Evolutionary conservation across 768 basidiomycete species (phyloP).

Genomic region (Mycena latifolia): DNA sequence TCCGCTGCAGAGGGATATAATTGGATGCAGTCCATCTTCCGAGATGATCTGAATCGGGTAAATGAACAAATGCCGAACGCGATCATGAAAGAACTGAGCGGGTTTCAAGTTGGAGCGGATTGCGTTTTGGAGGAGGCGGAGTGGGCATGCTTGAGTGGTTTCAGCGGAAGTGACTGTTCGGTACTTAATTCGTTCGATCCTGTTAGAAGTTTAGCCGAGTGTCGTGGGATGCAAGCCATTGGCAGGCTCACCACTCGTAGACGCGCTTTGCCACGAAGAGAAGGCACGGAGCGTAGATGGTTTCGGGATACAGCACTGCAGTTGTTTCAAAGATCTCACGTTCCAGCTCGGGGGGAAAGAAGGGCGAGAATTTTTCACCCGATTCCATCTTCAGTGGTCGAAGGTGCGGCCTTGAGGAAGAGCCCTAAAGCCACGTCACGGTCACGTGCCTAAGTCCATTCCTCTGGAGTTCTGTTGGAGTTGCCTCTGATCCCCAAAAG

Average conservation of each 20-base stretch:
- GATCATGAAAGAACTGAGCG: slow-evolving; percentile 1
- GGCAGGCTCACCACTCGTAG: slow-evolving; percentile 6
- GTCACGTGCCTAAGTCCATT: too few species aligned
- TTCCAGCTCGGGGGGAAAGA: too few species aligned
- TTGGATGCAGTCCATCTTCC: too few species aligned
- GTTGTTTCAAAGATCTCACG: too few species aligned
- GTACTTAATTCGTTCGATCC: slow-evolving; percentile 13
- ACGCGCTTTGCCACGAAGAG: slow-evolving; percentile 9
- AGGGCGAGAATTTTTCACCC: too few species aligned
- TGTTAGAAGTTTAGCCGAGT: not conserved
- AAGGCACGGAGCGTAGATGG: not conserved
- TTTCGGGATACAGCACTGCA: slow-evolving; percentile 1
- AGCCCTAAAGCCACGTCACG: too few species aligned
- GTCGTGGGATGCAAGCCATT: too few species aligned
- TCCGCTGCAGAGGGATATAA: not conserved
- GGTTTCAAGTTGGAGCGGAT: not conserved
- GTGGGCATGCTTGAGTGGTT: not conserved
- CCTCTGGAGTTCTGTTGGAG: too few species aligned
- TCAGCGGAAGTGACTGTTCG: not conserved
- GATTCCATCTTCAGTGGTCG: too few species aligned
- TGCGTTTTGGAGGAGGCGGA: not conserved
- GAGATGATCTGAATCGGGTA: not conserved
- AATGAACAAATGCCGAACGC: slow-evolving; percentile 5
- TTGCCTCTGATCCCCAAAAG: too few species aligned
- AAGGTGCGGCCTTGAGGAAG: too few species aligned